Evolutionary conservation across 257 asterid genomes (phyloP), one percentile per base, ranked within the genome.

Genomic region (Salvia splendens): DNA sequence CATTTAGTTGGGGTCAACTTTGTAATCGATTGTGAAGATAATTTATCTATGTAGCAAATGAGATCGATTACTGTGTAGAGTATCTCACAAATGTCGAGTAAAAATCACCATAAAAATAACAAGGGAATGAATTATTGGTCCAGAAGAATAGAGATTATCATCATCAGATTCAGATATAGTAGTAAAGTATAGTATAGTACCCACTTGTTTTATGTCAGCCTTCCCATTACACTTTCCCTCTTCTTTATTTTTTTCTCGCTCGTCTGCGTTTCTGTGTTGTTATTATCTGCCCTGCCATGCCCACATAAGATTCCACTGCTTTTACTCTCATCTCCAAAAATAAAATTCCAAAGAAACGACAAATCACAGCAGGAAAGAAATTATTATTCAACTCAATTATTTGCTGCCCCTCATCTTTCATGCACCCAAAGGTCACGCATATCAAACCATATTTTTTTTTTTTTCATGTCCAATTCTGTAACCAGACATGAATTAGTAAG

Each of bases 121-220:
- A 48, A 66, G 51, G 77, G 73, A 75, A 5, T 50, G 61, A 70
- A 69, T 58, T 54, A 56, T 71, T 63, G 45, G 70, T 36, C 68
- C 68, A 20, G 61, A 68, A 58, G 30, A 73, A 74, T 50, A 38
- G 48, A 65, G 45, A 46, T 43, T 8, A 17, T 8, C 9, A 24
- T 10, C n/a, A 56, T 33, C 12, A 16, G 4, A 16, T 6, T 0
- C 30, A 24, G 30, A 24, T 24, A 24, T 24, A 24, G 30, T 24
- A 6, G 33, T 5, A 24, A 35, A 52, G 59, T 8, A 24, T 52
- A 52, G 32, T 5, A 30, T 24, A 24, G 30, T 24, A 24, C 30
- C 30, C 61, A 66, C 73, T 58, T 55, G n/a, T 64, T 71, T 65
- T 49, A 68, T 75, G 71, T 64, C 87, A 75, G 87, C 83, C 80